A percentile compares a stretch with the other conserved stretches of the same genome.
These are phyloP conservation scores for Termitomyces sp. DNA, from an alignment of 768 basidiomycete genomes.

Conservation along the genomic window DNA sequence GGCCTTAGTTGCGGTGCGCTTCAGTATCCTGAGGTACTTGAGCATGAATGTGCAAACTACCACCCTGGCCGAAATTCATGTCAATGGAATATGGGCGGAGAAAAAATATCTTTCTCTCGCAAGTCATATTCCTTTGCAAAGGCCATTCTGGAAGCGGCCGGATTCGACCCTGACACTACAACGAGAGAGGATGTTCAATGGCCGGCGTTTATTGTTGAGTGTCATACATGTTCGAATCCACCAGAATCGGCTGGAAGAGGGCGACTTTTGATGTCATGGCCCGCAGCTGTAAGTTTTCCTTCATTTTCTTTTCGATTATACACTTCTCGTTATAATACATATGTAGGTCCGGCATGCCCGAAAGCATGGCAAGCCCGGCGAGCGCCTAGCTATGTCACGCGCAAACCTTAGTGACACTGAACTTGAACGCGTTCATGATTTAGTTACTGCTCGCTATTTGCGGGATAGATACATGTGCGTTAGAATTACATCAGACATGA, in stretches of 20 bases:
- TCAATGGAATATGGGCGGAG: background rate
- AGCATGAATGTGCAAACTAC: background rate
- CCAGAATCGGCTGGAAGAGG: no score
- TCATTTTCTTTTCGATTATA: no score
- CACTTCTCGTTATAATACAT: background rate
- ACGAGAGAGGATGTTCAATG: background rate
- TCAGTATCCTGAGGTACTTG: constrained; percentile 1
- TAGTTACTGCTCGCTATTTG: no score
- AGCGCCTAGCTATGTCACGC: background rate
- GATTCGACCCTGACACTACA: constrained; percentile 1
- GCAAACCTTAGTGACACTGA: background rate
- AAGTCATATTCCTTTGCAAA: background rate
- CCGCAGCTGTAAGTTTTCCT: background rate
- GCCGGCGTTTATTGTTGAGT: background rate
- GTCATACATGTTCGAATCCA: background rate
- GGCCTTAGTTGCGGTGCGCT: no score
- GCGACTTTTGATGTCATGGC: constrained; percentile 7
- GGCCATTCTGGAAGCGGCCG: constrained; percentile 1
- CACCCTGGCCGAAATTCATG: background rate
- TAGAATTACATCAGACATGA: no score
- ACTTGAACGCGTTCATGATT: background rate
- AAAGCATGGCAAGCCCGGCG: background rate
- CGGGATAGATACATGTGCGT: no score
- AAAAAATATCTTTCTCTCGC: background rate
- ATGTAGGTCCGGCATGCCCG: background rate